phyloP scores from a whole-genome alignment of 306 rosid species.

The Rosa persica region DNA sequence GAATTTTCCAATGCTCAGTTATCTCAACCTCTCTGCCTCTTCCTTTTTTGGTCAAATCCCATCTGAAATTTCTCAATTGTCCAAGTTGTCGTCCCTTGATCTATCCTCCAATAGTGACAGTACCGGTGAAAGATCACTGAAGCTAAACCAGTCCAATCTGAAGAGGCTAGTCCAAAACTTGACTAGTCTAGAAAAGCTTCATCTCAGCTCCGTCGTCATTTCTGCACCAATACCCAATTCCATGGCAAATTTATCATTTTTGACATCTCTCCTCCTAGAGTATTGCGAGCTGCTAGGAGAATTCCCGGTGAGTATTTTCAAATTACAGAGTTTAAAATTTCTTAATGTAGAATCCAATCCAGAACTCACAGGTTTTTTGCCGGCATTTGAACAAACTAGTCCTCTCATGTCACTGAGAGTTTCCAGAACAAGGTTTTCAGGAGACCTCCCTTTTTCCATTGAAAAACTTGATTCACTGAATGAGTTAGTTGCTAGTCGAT shows the following conservation, averaged over 20 bases:
- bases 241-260: slow-evolving; percentile 19
- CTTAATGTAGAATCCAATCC: slow-evolving; percentile 11
- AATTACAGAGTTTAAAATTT: slow-evolving; percentile 20
- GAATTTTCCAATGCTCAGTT: background rate
- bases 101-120: background rate
- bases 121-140: background rate
- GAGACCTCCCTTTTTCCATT: slow-evolving; percentile 10
- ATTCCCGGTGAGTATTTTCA: slow-evolving; percentile 33
- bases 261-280: background rate
- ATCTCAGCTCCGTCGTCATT: slow-evolving; percentile 9
- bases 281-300: slow-evolving; percentile 26
- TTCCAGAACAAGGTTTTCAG: background rate
- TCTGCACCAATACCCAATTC: slow-evolving; percentile 16
- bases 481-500: background rate
- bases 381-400: slow-evolving; percentile 7
- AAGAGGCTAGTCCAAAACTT: background rate
- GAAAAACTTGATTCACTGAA: slow-evolving; percentile 9
- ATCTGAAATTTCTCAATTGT: background rate
- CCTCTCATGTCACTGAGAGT: background rate
- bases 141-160: background rate
- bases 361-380: slow-evolving; percentile 16
- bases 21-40: slow-evolving; percentile 16
- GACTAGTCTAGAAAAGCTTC: slow-evolving; percentile 1
- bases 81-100: slow-evolving; percentile 7
- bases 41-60: slow-evolving; percentile 18